A percentile compares a stretch with the other conserved stretches of the same genome.
Conservation (phyloP, 148 eudicot genomes). For the Limonium bicolor region DNA sequence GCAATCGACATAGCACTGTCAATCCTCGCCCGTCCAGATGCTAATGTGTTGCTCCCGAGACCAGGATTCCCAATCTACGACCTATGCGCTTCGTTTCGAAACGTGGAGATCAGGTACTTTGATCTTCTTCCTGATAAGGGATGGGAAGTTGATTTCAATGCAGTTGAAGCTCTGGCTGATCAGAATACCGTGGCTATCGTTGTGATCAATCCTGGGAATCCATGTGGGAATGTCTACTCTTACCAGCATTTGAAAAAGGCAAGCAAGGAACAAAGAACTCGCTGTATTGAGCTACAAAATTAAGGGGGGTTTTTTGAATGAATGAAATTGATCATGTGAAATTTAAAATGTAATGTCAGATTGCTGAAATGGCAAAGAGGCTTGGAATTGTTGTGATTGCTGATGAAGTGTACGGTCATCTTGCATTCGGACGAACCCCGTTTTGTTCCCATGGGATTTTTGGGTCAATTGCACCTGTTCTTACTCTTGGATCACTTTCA, state of each 20-base stretch:
- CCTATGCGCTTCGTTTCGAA: conserved; percentile 67
- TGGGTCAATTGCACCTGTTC: conserved; percentile 62
- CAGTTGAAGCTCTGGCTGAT: conserved; percentile 49
- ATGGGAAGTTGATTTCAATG: conserved; percentile 72
- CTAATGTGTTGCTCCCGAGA: conserved; percentile 71
- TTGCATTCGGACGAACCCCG: conserved; percentile 74
- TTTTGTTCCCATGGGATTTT: conserved; percentile 84
- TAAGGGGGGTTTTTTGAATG: background rate
- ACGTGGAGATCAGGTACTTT: conserved; percentile 56
- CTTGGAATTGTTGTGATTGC: conserved; percentile 64
- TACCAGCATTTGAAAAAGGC: conserved; percentile 60
- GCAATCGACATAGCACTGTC: conserved; percentile 75
- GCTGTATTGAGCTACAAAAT: too few species aligned
- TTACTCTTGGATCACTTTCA: conserved; percentile 79
- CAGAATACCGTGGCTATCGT: conserved; percentile 71
- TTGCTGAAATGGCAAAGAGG: conserved; percentile 78
- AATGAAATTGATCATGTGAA: too few species aligned
- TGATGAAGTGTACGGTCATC: conserved; percentile 96
- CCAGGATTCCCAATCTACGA: conserved; percentile 95
- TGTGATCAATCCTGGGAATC: conserved; percentile 91
- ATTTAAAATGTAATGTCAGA: too few species aligned
- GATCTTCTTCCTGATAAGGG: conserved; percentile 51
- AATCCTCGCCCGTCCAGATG: conserved; percentile 52
- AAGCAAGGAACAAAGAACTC: too few species aligned
- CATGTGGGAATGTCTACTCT: conserved; percentile 88